These are phyloP conservation scores for Diaporthe citriasiana DNA, from an alignment of 2,329 filamentous ascomycete genomes.

Conservation along the genomic window DNA sequence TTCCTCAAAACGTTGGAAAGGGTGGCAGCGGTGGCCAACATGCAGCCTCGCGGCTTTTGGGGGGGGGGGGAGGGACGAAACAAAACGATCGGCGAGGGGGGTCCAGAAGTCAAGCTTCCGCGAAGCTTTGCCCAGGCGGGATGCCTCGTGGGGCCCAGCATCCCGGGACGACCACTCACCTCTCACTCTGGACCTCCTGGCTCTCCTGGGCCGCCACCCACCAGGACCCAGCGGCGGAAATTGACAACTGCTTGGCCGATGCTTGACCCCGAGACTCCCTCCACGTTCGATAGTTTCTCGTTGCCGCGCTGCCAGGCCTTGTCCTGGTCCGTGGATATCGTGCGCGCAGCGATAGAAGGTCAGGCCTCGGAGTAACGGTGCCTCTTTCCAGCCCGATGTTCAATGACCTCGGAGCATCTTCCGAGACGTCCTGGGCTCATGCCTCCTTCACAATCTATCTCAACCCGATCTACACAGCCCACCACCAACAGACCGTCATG, in stretches of 20 bases:
- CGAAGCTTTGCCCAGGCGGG: conserved; percentile 29
- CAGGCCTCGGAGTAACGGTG: not conserved
- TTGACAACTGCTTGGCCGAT: conserved; percentile 17
- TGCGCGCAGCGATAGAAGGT: too few species aligned
- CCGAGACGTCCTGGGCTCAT: conserved; percentile 7
- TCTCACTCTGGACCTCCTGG: not conserved
- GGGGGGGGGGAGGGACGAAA: conserved; percentile 15
- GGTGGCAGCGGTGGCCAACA: too few species aligned
- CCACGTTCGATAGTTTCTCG: not conserved
- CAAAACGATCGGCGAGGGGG: conserved; percentile 15
- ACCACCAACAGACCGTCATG: conserved; percentile 3
- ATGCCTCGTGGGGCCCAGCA: conserved; percentile 8
- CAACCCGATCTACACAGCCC: conserved; percentile 5
- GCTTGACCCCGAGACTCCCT: not conserved
- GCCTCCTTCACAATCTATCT: conserved; percentile 25
- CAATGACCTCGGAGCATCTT: not conserved
- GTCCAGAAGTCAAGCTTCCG: conserved; percentile 23
- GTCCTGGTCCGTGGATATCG: not conserved
- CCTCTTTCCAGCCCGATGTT: not conserved
- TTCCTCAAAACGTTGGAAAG: not conserved
- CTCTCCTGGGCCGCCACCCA: not conserved
- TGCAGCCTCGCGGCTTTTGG: not conserved
- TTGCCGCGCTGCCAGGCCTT: not conserved
- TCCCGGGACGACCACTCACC: conserved; percentile 10
- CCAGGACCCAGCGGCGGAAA: conserved; percentile 20